A percentile compares a stretch with the other conserved stretches of the same genome.
phyloP scores from a whole-genome alignment of 495 filamentous ascomycete genomes.

The Sphaerosporella brunnea region DNA sequence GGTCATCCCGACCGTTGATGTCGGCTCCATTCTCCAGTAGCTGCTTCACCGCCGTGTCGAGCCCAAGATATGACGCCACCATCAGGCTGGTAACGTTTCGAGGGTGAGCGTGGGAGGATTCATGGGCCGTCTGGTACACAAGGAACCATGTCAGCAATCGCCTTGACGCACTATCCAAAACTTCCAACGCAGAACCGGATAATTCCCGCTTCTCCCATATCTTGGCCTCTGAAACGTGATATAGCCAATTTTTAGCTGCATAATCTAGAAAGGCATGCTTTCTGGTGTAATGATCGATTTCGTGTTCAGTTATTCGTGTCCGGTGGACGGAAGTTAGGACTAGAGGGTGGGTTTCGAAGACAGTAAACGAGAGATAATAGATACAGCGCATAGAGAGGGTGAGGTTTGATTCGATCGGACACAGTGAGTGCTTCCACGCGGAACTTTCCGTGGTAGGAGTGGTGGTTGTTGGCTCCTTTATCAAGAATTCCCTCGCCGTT shows the following conservation, averaged over 20 bases:
- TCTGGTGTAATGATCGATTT: not conserved
- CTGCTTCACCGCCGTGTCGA: not conserved
- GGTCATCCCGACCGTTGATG: not conserved
- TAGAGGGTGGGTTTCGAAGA: conserved; percentile 2
- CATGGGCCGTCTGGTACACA: not conserved
- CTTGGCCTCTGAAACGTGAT: not conserved
- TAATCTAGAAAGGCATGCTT: conserved; percentile 9
- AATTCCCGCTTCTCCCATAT: not conserved
- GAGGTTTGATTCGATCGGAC: conserved; percentile 5
- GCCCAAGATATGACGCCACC: not conserved
- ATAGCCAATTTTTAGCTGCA: conserved; percentile 3
- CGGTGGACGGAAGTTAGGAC: not conserved
- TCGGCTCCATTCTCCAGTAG: conserved; percentile 2
- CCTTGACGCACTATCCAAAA: not conserved
- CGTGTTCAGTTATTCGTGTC: not conserved
- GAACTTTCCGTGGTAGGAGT: not conserved
- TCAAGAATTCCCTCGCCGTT: conserved; percentile 10
- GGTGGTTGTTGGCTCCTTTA: not conserved
- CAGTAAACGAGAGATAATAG: conserved; percentile 2
- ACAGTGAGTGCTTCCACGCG: conserved; percentile 4
- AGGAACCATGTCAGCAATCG: conserved; percentile 8
- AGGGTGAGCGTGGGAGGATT: not conserved
- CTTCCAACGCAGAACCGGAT: not conserved
- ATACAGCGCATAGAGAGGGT: conserved; percentile 7
- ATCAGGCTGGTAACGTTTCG: not conserved